Evolutionary conservation across 805 yeast genomes (phyloP).

Genomic region (Candida alai): DNA sequence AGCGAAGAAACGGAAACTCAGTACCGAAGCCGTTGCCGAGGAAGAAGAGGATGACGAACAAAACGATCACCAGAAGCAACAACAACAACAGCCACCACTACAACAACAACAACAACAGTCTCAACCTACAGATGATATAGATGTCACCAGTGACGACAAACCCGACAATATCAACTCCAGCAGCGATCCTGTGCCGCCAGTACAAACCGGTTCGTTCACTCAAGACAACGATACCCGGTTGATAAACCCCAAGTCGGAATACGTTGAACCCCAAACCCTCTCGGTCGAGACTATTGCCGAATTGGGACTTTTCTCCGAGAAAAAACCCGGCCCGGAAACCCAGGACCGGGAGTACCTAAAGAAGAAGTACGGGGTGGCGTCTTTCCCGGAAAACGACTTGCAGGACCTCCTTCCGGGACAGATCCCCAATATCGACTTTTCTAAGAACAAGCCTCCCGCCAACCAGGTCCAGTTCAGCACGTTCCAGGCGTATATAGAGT

Average conservation of each 20-base stretch:
- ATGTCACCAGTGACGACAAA: slow-evolving; percentile 6
- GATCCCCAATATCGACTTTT: slow-evolving; percentile 82
- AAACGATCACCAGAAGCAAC: slow-evolving; percentile 16
- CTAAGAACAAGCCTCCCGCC: slow-evolving; percentile 63
- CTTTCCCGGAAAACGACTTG: slow-evolving; percentile 80
- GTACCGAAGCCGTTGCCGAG: not conserved
- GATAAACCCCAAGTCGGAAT: slow-evolving; percentile 73
- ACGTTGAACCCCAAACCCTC: slow-evolving; percentile 64
- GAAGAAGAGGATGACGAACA: slow-evolving; percentile 7
- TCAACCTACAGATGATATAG: too few species aligned
- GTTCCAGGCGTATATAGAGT: slow-evolving; percentile 79
- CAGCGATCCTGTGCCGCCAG: slow-evolving; percentile 43
- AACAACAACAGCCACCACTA: slow-evolving; percentile 13
- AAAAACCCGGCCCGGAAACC: slow-evolving; percentile 52
- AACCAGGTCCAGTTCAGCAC: slow-evolving; percentile 93
- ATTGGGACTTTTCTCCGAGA: slow-evolving; percentile 63
- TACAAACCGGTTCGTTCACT: slow-evolving; percentile 40
- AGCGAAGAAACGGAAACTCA: slow-evolving; percentile 6
- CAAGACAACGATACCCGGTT: slow-evolving; percentile 56
- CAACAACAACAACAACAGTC: too few species aligned
- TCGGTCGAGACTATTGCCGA: slow-evolving; percentile 59
- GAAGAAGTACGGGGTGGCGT: slow-evolving; percentile 78
- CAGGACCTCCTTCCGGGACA: slow-evolving; percentile 78
- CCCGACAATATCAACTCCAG: slow-evolving; percentile 19
- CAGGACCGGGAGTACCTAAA: slow-evolving; percentile 74